A percentile compares a stretch with the other conserved stretches of the same genome.
phyloP scores from a whole-genome alignment of 192 early-diverging fungal genomes.

The Pilaira anomala region DNA sequence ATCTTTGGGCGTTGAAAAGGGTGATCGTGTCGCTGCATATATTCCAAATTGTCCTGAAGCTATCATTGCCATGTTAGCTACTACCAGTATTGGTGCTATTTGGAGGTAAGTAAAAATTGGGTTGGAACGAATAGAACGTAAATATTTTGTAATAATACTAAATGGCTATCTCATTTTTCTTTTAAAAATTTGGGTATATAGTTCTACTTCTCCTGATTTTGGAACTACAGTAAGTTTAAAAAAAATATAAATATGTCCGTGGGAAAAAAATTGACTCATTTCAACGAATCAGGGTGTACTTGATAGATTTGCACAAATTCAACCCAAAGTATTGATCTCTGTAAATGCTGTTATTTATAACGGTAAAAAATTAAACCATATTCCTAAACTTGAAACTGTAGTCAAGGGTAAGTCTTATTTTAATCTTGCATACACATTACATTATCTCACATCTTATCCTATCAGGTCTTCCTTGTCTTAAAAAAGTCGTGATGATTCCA shows the following conservation, averaged over 20 bases:
- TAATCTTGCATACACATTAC: too few relatives aligned
- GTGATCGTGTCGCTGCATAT: slow-evolving; percentile 87
- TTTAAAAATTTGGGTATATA: slow-evolving; percentile 2
- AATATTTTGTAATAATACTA: too few relatives aligned
- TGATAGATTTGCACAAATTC: slow-evolving; percentile 90
- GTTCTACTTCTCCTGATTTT: slow-evolving; percentile 93
- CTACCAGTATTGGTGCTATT: slow-evolving; percentile 81
- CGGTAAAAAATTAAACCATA: slow-evolving; percentile 76
- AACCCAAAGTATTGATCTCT: slow-evolving; percentile 88
- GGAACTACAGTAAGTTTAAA: slow-evolving; percentile 64
- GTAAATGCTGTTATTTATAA: slow-evolving; percentile 93
- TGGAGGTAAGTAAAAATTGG: slow-evolving; percentile 63
- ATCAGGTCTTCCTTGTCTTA: slow-evolving; percentile 57
- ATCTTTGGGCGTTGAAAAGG: slow-evolving; percentile 61
- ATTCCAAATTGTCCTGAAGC: slow-evolving; percentile 86
- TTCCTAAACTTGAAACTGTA: slow-evolving; percentile 72
- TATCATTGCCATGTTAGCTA: slow-evolving; percentile 74
- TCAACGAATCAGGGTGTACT: slow-evolving; percentile 64
- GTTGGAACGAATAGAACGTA: not conserved
- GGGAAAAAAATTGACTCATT: not conserved
- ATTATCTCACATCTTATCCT: not conserved
- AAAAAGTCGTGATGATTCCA: slow-evolving; percentile 79
- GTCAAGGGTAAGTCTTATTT: slow-evolving; percentile 42
- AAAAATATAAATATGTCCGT: not conserved
- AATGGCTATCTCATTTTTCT: not conserved